Percentiles rank a stretch among this genome's conserved stretches.
Evolutionary conservation across 257 asterid genomes (phyloP).

Genomic region (Vinca minor): DNA sequence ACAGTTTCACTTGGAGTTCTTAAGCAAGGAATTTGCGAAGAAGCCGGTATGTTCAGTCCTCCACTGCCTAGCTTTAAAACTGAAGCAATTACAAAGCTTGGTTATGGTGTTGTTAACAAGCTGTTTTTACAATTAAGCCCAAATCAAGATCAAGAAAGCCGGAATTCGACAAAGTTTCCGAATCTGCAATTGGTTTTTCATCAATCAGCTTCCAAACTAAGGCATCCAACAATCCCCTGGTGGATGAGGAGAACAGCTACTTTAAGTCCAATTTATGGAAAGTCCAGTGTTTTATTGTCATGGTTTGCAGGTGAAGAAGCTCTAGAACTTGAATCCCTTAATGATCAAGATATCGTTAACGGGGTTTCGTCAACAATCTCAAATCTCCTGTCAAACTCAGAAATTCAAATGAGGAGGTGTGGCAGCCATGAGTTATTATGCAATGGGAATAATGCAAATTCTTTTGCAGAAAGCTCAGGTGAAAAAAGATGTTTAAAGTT

Average conservation of each 20-base stretch:
- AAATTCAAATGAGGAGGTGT: background rate
- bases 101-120: constrained; percentile 78
- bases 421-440: too few species aligned
- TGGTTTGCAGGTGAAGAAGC: constrained; percentile 93
- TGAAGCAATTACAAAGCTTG: constrained; percentile 61
- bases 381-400: constrained; percentile 29
- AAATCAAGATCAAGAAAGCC: constrained; percentile 15
- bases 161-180: constrained; percentile 26
- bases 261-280: constrained; percentile 44
- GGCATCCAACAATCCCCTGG: constrained; percentile 43
- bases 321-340: constrained; percentile 48
- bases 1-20: constrained; percentile 82
- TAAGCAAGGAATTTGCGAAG: constrained; percentile 43
- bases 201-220: constrained; percentile 21
- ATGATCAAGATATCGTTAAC: constrained; percentile 44
- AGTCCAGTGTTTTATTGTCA: constrained; percentile 41
- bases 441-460: constrained; percentile 25
- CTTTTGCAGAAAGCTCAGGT: constrained; percentile 3
- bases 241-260: constrained; percentile 73
- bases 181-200: constrained; percentile 65
- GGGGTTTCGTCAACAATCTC: constrained; percentile 61
- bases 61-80: constrained; percentile 50
- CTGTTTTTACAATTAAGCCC: constrained; percentile 50
- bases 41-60: constrained; percentile 45
- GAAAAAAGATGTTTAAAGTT: constrained; percentile 21